Percentiles rank a stretch among this genome's conserved stretches.
phyloP scores from a whole-genome alignment of 257 asterid species.

The Gentiana macrophylla region DNA sequence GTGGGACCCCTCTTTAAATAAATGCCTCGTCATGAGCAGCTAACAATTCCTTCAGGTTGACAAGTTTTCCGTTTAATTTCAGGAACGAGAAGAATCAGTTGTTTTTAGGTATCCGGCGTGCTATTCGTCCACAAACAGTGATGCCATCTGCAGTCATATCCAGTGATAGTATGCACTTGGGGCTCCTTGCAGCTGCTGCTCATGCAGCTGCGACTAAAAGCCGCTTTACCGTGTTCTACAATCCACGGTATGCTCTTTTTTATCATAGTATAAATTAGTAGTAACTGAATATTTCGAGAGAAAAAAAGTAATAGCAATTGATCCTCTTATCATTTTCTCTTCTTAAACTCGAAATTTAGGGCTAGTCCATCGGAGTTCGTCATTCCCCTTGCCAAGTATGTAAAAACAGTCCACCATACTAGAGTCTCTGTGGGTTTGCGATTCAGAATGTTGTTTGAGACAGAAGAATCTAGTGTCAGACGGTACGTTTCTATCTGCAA shows the following conservation, averaged over 20 bases:
- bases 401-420: slow-evolving; percentile 58
- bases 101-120: slow-evolving; percentile 71
- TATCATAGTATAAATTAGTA: neutral
- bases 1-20: too few species aligned
- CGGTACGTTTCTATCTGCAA: slow-evolving; percentile 30
- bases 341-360: slow-evolving; percentile 24
- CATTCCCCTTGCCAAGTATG: slow-evolving; percentile 56
- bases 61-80: neutral
- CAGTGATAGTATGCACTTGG: slow-evolving; percentile 85
- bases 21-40: too few species aligned
- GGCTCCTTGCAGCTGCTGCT: slow-evolving; percentile 87
- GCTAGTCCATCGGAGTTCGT: slow-evolving; percentile 71
- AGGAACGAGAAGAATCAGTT: slow-evolving; percentile 79
- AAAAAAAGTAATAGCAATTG: too few species aligned
- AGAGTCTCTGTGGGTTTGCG: slow-evolving; percentile 82
- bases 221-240: slow-evolving; percentile 66
- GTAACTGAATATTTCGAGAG: too few species aligned
- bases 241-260: slow-evolving; percentile 48
- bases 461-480: slow-evolving; percentile 72
- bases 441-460: slow-evolving; percentile 69
- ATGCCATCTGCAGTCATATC: slow-evolving; percentile 80
- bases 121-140: slow-evolving; percentile 59
- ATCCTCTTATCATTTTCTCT: slow-evolving; percentile 1
- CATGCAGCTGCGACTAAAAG: slow-evolving; percentile 75
- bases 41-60: too few species aligned